Evolutionary conservation across 2,329 filamentous ascomycete genomes (phyloP).

Genomic region (Celoporthe dispersa): DNA sequence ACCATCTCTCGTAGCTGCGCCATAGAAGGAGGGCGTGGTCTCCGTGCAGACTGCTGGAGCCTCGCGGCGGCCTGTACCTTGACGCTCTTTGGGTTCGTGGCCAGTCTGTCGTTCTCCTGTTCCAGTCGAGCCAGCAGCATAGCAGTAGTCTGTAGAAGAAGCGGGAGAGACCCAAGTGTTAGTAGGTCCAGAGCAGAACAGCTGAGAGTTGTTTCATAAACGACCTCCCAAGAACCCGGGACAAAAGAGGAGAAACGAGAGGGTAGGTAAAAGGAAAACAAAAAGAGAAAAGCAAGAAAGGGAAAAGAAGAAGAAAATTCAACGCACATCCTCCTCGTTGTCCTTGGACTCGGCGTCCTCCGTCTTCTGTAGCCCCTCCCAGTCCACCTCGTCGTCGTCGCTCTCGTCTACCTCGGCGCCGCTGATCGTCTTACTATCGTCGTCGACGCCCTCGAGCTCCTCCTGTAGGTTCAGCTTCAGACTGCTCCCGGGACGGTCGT

Average conservation of each 20-base stretch:
- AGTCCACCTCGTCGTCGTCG: conserved; percentile 65
- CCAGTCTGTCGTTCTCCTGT: conserved; percentile 92
- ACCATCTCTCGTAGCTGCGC: conserved; percentile 88
- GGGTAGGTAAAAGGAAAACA: too few species aligned
- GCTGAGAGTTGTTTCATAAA: background rate
- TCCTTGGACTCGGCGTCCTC: conserved; percentile 80
- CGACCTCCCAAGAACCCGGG: background rate
- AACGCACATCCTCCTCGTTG: conserved; percentile 76
- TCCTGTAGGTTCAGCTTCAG: conserved; percentile 34
- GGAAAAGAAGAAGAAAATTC: background rate
- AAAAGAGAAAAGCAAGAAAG: too few species aligned
- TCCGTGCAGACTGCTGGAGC: conserved; percentile 54
- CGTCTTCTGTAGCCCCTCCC: conserved; percentile 82
- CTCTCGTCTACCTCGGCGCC: conserved; percentile 27
- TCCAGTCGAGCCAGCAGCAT: conserved; percentile 88
- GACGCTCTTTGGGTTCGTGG: conserved; percentile 82
- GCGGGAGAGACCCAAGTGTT: conserved; percentile 32
- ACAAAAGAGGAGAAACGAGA: too few species aligned
- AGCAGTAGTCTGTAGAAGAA: conserved; percentile 78
- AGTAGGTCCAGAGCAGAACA: conserved; percentile 31
- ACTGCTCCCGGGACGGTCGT: conserved; percentile 27
- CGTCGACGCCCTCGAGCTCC: conserved; percentile 34
- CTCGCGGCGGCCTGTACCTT: conserved; percentile 56
- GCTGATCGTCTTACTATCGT: conserved; percentile 30
- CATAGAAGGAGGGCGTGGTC: conserved; percentile 84